phyloP scores from a whole-genome alignment of 208 protist species.

The Crithidia brevicula region DNA sequence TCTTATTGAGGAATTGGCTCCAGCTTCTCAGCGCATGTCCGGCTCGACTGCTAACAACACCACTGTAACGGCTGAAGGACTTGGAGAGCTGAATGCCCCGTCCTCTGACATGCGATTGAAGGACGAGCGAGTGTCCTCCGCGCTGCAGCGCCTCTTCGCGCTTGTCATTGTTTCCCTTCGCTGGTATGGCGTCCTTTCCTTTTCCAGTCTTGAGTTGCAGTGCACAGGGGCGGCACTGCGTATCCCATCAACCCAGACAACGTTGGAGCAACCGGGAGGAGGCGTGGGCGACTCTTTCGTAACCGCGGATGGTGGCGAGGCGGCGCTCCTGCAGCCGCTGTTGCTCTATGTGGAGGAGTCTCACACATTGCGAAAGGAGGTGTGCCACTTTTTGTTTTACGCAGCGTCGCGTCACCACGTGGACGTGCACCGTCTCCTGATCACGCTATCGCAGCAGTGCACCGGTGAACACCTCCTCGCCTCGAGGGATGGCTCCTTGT shows the following conservation, averaged over 20 bases:
- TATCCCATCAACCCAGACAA: no score
- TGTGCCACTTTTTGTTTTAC: slow-evolving; percentile 7
- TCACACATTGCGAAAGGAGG: background rate
- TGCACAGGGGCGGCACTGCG: no score
- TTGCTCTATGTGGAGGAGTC: slow-evolving; percentile 6
- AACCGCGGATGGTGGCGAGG: background rate
- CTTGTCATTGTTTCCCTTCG: slow-evolving; percentile 4
- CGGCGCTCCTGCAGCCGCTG: background rate
- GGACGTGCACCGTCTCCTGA: background rate
- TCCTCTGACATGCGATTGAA: background rate
- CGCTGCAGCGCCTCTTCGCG: background rate
- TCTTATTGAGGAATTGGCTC: background rate
- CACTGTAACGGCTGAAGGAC: background rate
- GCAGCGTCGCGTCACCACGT: background rate
- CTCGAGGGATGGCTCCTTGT: background rate
- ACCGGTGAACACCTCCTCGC: background rate
- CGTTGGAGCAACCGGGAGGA: no score
- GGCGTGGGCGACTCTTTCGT: background rate
- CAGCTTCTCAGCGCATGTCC: background rate
- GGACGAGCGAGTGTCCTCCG: background rate
- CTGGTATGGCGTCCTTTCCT: background rate
- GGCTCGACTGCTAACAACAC: background rate
- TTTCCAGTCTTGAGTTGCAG: background rate
- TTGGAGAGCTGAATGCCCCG: background rate
- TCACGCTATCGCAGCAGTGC: background rate